Evolutionary conservation across 1,284 basidiomycete species (phyloP).

Genomic region (Sphaerobolus stellatus): DNA sequence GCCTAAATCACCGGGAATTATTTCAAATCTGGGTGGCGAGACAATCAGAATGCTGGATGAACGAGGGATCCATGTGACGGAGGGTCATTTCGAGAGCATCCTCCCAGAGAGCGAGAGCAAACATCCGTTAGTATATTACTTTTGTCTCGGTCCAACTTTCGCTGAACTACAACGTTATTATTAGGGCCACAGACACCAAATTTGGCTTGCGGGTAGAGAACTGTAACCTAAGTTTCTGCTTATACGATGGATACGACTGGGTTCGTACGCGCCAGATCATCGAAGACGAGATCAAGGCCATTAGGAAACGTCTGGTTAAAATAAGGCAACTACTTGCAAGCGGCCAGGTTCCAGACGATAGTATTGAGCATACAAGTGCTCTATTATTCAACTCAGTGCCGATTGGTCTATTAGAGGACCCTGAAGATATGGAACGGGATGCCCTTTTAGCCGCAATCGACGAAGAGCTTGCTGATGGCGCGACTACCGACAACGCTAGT

Average conservation of each 20-base stretch:
- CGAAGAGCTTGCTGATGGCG: conserved; percentile 73
- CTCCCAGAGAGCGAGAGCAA: conserved; percentile 48
- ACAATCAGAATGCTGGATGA: conserved; percentile 78
- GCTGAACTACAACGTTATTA: not conserved
- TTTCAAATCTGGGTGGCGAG: conserved; percentile 75
- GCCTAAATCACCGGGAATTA: conserved; percentile 39
- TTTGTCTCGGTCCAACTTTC: not conserved
- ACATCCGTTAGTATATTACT: no score
- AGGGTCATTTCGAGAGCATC: conserved; percentile 73
- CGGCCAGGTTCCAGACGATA: conserved; percentile 86
- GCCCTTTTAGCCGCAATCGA: conserved; percentile 88
- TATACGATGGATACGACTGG: conserved; percentile 97
- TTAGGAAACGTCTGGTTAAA: conserved; percentile 83
- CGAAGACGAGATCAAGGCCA: conserved; percentile 85
- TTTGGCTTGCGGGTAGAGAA: conserved; percentile 58
- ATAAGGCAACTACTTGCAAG: conserved; percentile 93
- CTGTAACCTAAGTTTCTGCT: conserved; percentile 62
- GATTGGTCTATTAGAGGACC: conserved; percentile 75
- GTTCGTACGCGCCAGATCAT: conserved; percentile 79
- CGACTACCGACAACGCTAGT: conserved; percentile 61
- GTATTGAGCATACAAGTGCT: conserved; percentile 74
- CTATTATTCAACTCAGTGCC: conserved; percentile 92
- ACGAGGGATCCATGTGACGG: conserved; percentile 55
- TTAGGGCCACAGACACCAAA: conserved; percentile 37
- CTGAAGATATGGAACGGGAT: conserved; percentile 71